These are phyloP conservation scores for Venturia pyrina DNA, from an alignment of 2,329 filamentous ascomycete genomes.

Conservation along the genomic window DNA sequence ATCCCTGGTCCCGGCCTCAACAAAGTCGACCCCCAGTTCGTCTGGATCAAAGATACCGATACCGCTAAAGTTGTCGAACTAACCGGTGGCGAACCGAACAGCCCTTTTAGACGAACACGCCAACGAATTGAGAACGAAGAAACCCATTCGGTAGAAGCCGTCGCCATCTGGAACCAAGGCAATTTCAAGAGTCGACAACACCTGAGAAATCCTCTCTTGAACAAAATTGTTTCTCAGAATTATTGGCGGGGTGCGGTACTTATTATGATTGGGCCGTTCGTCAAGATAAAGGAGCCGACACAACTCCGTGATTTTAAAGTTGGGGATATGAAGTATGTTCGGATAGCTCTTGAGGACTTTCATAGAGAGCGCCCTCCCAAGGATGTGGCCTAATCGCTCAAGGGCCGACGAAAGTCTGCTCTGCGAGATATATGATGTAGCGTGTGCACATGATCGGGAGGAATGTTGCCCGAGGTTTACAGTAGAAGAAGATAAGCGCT, in stretches of 20 bases:
- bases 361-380: not conserved
- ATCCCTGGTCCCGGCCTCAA: not conserved
- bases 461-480: no score
- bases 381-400: not conserved
- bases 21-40: not conserved
- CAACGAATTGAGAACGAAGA: not conserved
- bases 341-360: not conserved
- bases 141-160: not conserved
- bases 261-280: not conserved
- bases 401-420: no score
- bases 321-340: not conserved
- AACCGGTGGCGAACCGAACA: not conserved
- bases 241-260: not conserved
- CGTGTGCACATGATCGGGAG: no score
- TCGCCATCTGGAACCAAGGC: not conserved
- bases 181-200: not conserved
- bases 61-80: not conserved
- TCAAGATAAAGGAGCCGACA: not conserved
- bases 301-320: not conserved
- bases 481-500: no score
- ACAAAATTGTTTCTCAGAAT: not conserved
- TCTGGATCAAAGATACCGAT: not conserved
- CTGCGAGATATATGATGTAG: no score
- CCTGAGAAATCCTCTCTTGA: not conserved
- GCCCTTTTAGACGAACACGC: not conserved